A percentile compares a stretch with the other conserved stretches of the same genome.
phyloP scores from a whole-genome alignment of 2,329 filamentous ascomycete species.

The Arthrocladium fulminans region DNA sequence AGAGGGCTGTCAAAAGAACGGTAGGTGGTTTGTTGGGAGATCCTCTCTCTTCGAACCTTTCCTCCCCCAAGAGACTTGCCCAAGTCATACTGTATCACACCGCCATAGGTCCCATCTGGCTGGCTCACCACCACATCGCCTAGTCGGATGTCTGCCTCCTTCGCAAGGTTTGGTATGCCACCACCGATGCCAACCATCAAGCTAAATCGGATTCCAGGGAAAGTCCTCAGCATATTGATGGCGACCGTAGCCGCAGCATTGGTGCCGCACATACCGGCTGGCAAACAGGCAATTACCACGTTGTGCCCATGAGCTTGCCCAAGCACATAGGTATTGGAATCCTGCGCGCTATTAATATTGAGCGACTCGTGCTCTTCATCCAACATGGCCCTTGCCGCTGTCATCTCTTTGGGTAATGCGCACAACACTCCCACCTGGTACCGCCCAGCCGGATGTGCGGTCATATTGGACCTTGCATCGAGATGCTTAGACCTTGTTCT shows the following conservation, averaged over 20 bases:
- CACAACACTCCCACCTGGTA: too few species aligned
- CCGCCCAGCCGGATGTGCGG: too few species aligned
- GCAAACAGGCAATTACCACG: slow-evolving; percentile 17
- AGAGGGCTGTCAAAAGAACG: not conserved
- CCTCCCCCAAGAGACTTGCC: slow-evolving; percentile 18
- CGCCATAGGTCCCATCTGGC: slow-evolving; percentile 16
- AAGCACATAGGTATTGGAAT: slow-evolving; percentile 17
- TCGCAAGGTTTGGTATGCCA: slow-evolving; percentile 18
- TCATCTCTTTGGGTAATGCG: too few species aligned
- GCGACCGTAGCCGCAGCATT: slow-evolving; percentile 11
- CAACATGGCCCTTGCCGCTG: too few species aligned
- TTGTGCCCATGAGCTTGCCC: slow-evolving; percentile 19
- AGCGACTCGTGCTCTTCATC: slow-evolving; percentile 12
- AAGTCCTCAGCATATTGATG: slow-evolving; percentile 16
- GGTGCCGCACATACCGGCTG: slow-evolving; percentile 11
- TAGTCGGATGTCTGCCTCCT: slow-evolving; percentile 22
- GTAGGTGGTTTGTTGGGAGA: not conserved
- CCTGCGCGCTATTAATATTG: not conserved
- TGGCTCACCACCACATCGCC: slow-evolving; percentile 23
- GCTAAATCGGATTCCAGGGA: slow-evolving; percentile 15
- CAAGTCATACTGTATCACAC: slow-evolving; percentile 27
- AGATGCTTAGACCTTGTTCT: too few species aligned
- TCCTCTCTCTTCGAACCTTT: not conserved
- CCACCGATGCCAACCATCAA: slow-evolving; percentile 24
- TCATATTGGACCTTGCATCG: too few species aligned